These are phyloP conservation scores for Fusarium xylarioides DNA, from an alignment of 2,329 filamentous ascomycete species.

Conservation along the genomic window DNA sequence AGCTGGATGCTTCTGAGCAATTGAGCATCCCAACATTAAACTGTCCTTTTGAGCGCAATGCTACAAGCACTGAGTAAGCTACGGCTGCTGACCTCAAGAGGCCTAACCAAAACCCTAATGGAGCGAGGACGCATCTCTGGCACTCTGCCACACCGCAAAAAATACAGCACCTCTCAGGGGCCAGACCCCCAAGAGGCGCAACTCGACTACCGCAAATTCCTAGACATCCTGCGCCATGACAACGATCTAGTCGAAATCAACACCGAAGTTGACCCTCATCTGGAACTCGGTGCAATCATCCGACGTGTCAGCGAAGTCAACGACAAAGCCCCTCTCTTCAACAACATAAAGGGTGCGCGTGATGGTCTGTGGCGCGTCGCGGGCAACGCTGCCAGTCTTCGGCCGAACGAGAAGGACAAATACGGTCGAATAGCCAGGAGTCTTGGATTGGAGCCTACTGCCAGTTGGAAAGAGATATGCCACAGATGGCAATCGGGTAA, in stretches of 20 bases:
- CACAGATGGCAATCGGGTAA: neutral
- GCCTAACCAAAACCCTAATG: neutral
- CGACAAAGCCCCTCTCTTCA: conserved; percentile 59
- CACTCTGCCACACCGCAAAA: neutral
- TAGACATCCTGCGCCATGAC: conserved; percentile 41
- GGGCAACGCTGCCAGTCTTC: conserved; percentile 53
- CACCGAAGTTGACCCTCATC: conserved; percentile 51
- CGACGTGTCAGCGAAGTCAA: conserved; percentile 55
- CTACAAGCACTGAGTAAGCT: neutral
- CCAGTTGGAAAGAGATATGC: neutral
- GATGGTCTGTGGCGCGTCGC: conserved; percentile 57
- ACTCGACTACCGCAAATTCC: conserved; percentile 21
- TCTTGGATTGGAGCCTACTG: conserved; percentile 40
- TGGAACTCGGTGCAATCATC: conserved; percentile 58
- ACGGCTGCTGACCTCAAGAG: neutral
- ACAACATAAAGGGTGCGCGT: conserved; percentile 57
- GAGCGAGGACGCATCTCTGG: neutral
- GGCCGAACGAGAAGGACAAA: conserved; percentile 36
- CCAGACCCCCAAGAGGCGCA: conserved; percentile 3
- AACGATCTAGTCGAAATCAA: conserved; percentile 56
- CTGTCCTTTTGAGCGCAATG: neutral
- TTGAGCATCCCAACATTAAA: neutral
- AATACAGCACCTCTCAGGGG: neutral
- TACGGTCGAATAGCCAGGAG: conserved; percentile 55
- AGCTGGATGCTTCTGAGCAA: neutral